Conservation (phyloP, 371 early-diverging fungal genomes). For the Lichtheimia ornata region DNA sequence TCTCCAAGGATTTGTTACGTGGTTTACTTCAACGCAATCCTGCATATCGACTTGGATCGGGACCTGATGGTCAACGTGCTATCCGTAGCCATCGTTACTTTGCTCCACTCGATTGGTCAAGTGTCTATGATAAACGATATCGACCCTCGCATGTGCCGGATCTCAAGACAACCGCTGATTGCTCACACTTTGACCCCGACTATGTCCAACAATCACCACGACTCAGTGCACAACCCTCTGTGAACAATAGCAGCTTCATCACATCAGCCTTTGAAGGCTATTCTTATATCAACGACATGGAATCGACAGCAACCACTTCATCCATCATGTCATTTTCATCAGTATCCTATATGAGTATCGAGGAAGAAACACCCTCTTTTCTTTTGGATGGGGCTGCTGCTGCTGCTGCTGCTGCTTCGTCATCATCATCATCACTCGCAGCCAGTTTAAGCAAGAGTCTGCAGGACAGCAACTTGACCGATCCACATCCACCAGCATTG, state of each 20-base stretch:
- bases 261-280: constrained; percentile 7
- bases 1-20: constrained; percentile 56
- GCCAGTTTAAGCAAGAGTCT: constrained; percentile 2
- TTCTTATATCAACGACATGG: constrained; percentile 11
- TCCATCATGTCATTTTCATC: not conserved
- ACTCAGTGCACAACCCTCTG: not conserved
- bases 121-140: constrained; percentile 59
- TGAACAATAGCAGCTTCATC: not conserved
- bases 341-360: not conserved
- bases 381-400: not conserved
- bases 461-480: constrained; percentile 1
- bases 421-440: not conserved
- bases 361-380: not conserved
- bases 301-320: not conserved
- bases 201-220: constrained; percentile 36
- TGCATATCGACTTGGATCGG: constrained; percentile 57
- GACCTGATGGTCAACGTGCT: constrained; percentile 60
- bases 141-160: constrained; percentile 60
- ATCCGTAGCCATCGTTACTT: constrained; percentile 75
- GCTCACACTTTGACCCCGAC: constrained; percentile 65
- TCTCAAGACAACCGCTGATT: constrained; percentile 52
- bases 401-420: not conserved
- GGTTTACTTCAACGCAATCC: constrained; percentile 74
- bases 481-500: not conserved
- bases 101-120: constrained; percentile 64